phyloP scores from a whole-genome alignment of 129 eudicot species.

The Helianthus annuus region HanXRQr2.0-SUNRISE NC_035442.2:6344977-6345476 shows the following conservation, averaged over 20 bases:
- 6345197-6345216: conserved; percentile 2
- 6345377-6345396: conserved; percentile 29
- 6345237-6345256: conserved; percentile 28
- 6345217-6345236: conserved; percentile 36
- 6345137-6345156: background rate
- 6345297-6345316: conserved; percentile 37
- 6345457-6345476: conserved; percentile 17
- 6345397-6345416: conserved; percentile 29
- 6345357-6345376: conserved; percentile 45
- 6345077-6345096: too few relatives aligned
- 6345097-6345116: background rate
- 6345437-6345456: background rate
- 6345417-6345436: conserved; percentile 29
- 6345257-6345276: conserved; percentile 32
- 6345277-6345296: conserved; percentile 34
- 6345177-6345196: background rate
- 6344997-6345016: too few relatives aligned
- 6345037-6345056: too few relatives aligned
- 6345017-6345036: too few relatives aligned
- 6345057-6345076: too few relatives aligned
- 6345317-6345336: conserved; percentile 32
- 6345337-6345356: conserved; percentile 45
- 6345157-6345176: background rate
- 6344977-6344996: too few relatives aligned
- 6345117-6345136: background rate